phyloP scores from a whole-genome alignment of 2,329 filamentous ascomycete species.

The Monilinia fructigena region DNA sequence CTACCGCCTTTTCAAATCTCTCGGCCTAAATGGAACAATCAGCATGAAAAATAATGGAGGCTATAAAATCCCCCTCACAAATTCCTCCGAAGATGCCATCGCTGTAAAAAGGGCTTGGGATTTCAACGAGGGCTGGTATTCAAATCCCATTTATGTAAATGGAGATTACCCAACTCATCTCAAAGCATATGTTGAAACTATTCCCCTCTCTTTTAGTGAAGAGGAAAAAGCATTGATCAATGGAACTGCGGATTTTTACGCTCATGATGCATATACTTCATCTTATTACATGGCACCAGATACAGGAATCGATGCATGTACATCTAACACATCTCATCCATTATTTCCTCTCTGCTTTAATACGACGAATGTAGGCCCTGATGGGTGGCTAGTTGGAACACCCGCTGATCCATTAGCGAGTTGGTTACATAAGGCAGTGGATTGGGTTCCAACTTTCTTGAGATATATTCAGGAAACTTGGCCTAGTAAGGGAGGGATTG shows the following conservation, averaged over 20 bases:
- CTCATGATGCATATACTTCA: conserved; percentile 58
- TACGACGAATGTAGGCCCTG: conserved; percentile 24
- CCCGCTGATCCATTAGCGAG: conserved; percentile 33
- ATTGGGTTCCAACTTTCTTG: conserved; percentile 35
- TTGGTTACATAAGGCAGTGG: conserved; percentile 34
- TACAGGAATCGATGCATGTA: conserved; percentile 42
- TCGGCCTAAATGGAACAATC: conserved; percentile 51
- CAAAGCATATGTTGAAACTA: conserved; percentile 42
- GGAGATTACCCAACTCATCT: conserved; percentile 50
- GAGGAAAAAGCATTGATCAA: conserved; percentile 51
- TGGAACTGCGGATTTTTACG: conserved; percentile 55
- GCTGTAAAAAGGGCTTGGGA: conserved; percentile 38
- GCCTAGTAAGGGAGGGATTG: conserved; percentile 31
- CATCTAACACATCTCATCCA: conserved; percentile 34
- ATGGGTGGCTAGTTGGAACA: conserved; percentile 29
- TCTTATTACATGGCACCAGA: conserved; percentile 49
- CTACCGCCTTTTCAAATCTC: conserved; percentile 52
- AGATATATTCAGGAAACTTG: conserved; percentile 36
- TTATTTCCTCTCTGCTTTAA: conserved; percentile 34
- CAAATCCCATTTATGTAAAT: conserved; percentile 54
- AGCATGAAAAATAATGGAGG: conserved; percentile 45
- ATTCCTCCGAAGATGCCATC: conserved; percentile 37
- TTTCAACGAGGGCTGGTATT: conserved; percentile 48
- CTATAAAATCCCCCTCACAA: conserved; percentile 49
- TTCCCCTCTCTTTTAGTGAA: conserved; percentile 45